Base-by-base conservation (phyloP, 768 basidiomycete genomes). In the Russula compacta region DNA sequence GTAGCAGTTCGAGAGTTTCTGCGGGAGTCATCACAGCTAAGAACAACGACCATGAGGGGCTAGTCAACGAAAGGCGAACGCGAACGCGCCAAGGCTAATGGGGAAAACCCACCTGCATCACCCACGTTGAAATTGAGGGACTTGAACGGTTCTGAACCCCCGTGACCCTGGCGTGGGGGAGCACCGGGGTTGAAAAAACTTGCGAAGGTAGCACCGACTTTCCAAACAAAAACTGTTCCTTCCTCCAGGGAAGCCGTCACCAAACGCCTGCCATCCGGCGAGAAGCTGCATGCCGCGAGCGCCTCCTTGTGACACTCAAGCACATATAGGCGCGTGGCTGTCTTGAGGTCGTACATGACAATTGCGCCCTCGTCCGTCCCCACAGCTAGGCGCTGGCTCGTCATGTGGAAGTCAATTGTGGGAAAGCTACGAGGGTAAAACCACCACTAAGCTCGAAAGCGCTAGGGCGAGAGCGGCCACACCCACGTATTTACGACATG, bases 261-360 rank as follows among this genome's bases (percentile, higher is more conserved):
- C 17, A 98, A 77, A 19, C 97, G 79, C 19, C 94, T 77, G 0
- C 97, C 97, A 68, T 99, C 97, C 0, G 94, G 89, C 8, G 93
- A 95, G 71, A 97, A 98, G 60, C 86, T 90, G 64, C 91, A 87
- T 0, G 92, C 92, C 0, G 89, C 82, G 10, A 93, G 82, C 1
- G 80, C 77, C 68, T 86, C 85, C 70, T 84, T 85, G 75, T 98
- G 95, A 0, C 92, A 87, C 67, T 98, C 95, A 11, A 99, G 83
- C 0, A 99, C 90, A 69, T 98, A 99, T 14, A 98, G 77, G 11
- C 97, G 83, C 0, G 90, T 98, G 0, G 94, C 95, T 0, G 94
- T 93, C 73, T 98, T 97, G 55, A 98, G 80, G 70, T 98, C 97
- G 69, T 97, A 98, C 86, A 97, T 93, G 60, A 92, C 80, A 55